Base-by-base conservation (phyloP, 225 moss, liverwort and hornwort genomes). In the Lunularia cruciata region DNA sequence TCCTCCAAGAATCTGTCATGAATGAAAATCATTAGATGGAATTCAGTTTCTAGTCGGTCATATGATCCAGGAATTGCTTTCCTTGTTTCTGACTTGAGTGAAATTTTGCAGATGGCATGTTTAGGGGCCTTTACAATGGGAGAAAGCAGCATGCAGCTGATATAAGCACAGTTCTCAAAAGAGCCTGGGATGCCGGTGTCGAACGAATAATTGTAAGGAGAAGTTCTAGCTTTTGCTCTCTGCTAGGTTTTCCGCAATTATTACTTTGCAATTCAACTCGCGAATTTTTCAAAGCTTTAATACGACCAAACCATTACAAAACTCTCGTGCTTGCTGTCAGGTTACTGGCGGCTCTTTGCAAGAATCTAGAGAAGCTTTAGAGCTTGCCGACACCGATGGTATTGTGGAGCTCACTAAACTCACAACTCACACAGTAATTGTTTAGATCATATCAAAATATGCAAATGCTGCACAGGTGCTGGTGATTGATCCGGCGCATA, bases 141-240 rank as follows among this genome's bases (percentile, higher is more conserved):
- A 93, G 90, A 78, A 85, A 89, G 79, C 89, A 85, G 71, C 96
- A 98, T 66, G 47, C 76, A 8, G 76, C 89, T 48, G 96, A 98
- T 79, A 72, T 98, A 38, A 77, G 81, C 61, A 73, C 79, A 45
- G 90, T 98, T 63, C 84, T 98, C 72, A 89, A 86, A 74, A 84
- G 96, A 63, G 92, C 96, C 20, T 98, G 92, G 96, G 96, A 98
- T 79, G 85, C 93, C 61, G 96, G 96, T 39, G 83, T 98, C 26
- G 86, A 92, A 61, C 90, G 96, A 42, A 89, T 98, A 30, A 88
- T 98, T 79, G 95, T 94, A 74, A 94, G 79, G 36, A 9, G 20
- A 65, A 45, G 52, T 37, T 11, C 40, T 71, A 19, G 37, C 38
- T 65, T 27, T 25, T 38, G 47, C 56, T 40, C 22, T 51, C 45